Base-by-base conservation (phyloP, 75 land plant species). In the Pinus tabuliformis region DNA sequence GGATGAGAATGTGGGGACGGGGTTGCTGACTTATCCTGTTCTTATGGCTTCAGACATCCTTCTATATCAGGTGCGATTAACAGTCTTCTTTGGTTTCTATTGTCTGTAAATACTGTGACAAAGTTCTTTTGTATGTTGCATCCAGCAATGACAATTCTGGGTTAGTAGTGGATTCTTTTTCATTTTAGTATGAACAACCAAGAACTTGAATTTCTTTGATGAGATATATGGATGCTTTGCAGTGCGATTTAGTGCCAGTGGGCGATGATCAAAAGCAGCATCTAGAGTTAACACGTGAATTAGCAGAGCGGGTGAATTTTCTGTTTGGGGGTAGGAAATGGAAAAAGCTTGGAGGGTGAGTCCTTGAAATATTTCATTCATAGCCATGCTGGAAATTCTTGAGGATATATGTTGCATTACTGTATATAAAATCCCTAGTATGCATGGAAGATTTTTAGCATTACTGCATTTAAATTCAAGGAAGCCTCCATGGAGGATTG, bases 1-100 rank as follows among this genome's bases (percentile, higher is more conserved):
- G 20, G 97, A 93, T 81, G 96, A 96, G 81, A 97, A 97, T 84
- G 92, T 94, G 73, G 98, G 91, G 26, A 92, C 85, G 72, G 99
- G 88, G 20, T 95, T 97, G 58, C 73, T 97, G 62, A 97, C 98
- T 45, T 97, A 97, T 85, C 98, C 99, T 70, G 89, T 95, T 77
- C 89, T 94, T 12, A 97, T 97, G 99, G 99, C 99, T 60, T 89
- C 99, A 75, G 99, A 97, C 79, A 97, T 97, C 82, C 95, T 97
- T 63, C 77, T 95, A 26, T 97, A 97, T 81, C 99, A 97, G 95
- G 99, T 96, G 57, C 37, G 2, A 18, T 81, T 36, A 68, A 68
- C 12, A 49, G 54, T 39, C 52, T 42, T 11, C 42, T 22, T 42
- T 45, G 42, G 68, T 18, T 52, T 45, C 56, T 73, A 12, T 37